These are phyloP conservation scores for Colletotrichum nymphaeae DNA, from an alignment of 2,329 filamentous ascomycete genomes.

Conservation along the genomic window DNA sequence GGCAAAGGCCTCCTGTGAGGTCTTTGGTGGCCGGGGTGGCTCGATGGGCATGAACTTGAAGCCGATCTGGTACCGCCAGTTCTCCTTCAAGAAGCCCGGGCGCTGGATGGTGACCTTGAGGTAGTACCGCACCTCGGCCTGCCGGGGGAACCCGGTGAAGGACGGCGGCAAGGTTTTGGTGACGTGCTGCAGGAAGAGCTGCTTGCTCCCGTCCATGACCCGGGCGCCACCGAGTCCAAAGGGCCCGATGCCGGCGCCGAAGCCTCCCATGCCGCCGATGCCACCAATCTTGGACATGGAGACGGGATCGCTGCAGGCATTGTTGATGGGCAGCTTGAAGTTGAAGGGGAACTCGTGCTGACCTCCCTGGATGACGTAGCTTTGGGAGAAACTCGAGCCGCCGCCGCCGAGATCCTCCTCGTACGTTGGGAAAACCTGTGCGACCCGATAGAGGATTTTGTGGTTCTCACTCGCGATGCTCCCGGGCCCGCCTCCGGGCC, in stretches of 20 bases:
- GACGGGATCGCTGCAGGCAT: conserved; percentile 69
- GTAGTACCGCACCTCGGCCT: conserved; percentile 93
- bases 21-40: conserved; percentile 76
- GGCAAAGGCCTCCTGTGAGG: conserved; percentile 85
- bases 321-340: conserved; percentile 84
- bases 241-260: conserved; percentile 55
- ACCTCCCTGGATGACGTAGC: conserved; percentile 73
- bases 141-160: conserved; percentile 84
- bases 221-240: conserved; percentile 65
- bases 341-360: conserved; percentile 81
- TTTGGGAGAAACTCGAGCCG: conserved; percentile 51
- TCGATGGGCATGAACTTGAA: conserved; percentile 96
- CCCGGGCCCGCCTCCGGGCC: conserved; percentile 53
- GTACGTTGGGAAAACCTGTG: conserved; percentile 77
- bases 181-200: conserved; percentile 76
- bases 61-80: conserved; percentile 75
- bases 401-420: conserved; percentile 53
- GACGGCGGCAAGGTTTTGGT: conserved; percentile 91
- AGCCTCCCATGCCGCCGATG: conserved; percentile 65
- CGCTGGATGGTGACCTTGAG: conserved; percentile 94
- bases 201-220: conserved; percentile 72
- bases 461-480: conserved; percentile 68
- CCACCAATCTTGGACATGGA: conserved; percentile 66
- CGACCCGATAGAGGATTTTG: conserved; percentile 80
- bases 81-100: conserved; percentile 91